These are phyloP conservation scores for Ceratopteris richardii DNA, from an alignment of 75 land plant species.

Conservation along the genomic window DNA sequence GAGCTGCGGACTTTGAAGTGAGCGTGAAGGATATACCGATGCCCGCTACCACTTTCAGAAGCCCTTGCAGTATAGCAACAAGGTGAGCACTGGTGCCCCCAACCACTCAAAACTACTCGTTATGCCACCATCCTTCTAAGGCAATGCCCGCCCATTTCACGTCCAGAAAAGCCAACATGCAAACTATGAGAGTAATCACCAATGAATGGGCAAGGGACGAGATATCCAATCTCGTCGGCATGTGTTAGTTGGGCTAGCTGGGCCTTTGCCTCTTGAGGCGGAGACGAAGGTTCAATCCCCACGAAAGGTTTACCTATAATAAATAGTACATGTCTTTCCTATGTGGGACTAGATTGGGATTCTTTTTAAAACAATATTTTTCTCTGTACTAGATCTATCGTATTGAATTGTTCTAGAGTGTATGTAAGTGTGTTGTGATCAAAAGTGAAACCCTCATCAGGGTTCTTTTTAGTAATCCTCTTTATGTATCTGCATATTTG, in stretches of 20 bases:
- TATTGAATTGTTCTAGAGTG: too few relatives aligned
- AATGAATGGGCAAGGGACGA: constrained; percentile 15
- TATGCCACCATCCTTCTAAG: constrained; percentile 66
- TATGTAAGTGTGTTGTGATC: too few relatives aligned
- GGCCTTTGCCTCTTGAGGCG: too few relatives aligned
- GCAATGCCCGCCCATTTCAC: constrained; percentile 53
- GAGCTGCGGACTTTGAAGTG: constrained; percentile 53
- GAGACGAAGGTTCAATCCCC: too few relatives aligned
- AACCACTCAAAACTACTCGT: constrained; percentile 59
- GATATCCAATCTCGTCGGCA: constrained; percentile 34
- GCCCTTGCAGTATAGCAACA: constrained; percentile 53
- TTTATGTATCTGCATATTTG: too few relatives aligned
- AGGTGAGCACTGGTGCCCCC: constrained; percentile 74
- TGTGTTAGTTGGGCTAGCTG: constrained; percentile 65
- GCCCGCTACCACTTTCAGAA: constrained; percentile 62
- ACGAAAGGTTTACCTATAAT: too few relatives aligned
- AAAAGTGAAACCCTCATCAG: too few relatives aligned
- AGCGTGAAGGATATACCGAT: constrained; percentile 60
- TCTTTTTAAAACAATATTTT: too few relatives aligned
- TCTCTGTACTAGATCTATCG: too few relatives aligned
- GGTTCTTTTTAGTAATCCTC: too few relatives aligned
- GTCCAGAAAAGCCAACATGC: constrained; percentile 43
- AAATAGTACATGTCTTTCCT: too few relatives aligned
- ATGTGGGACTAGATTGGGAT: too few relatives aligned
- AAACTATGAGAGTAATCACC: constrained; percentile 33